Base-by-base conservation (phyloP, 441 rosid genomes). In the Isatis lusitanica region DNA sequence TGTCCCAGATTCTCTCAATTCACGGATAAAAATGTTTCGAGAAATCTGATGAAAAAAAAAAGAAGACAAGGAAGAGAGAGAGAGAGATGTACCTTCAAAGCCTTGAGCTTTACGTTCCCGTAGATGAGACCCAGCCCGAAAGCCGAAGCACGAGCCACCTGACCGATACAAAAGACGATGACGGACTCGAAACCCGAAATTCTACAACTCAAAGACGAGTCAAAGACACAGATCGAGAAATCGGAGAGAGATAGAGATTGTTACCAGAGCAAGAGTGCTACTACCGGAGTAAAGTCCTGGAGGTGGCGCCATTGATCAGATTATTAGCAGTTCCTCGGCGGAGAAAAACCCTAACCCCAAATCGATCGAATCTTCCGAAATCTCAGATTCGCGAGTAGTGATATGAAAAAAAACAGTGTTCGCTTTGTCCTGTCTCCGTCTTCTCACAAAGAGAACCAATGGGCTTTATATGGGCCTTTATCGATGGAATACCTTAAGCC, bases 281-380 rank as follows among this genome's bases (percentile, higher is more conserved):
- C 82, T 79, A 73, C 98, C 97, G 78, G 98, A 86, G 89, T 89
- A 93, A 33, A 92, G 97, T 46, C 95, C 97, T n/a, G 93, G 90
- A 51, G 93, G 91, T 56, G 90, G 90, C 76, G 97, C 74, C 97
- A 92, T 92, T 73, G 58, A 42, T 66, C 10, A 44, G 63, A 31
- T 59, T 44, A 30, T 52, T 5, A 50, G 35, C 40, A 31, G 33
- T 38, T 76, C 66, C 38, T 55, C 66, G 52, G 66, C 63, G 48
- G 33, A 16, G 16, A 76, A 56, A 74, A 68, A 72, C 77, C 78
- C 74, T 73, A 55, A 61, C 67, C 71, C 74, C 72, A 51, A 81
- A 51, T 71, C 69, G 21, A 65, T 64, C 63, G 35, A 68, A 69
- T 11, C 60, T 68, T 36, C 74, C 50, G 67, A 76, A 70, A 64